Percentiles rank a stretch among this genome's conserved stretches.
phyloP scores from a whole-genome alignment of 2,329 filamentous ascomycete species.

The Colletotrichum brevisporum region DNA sequence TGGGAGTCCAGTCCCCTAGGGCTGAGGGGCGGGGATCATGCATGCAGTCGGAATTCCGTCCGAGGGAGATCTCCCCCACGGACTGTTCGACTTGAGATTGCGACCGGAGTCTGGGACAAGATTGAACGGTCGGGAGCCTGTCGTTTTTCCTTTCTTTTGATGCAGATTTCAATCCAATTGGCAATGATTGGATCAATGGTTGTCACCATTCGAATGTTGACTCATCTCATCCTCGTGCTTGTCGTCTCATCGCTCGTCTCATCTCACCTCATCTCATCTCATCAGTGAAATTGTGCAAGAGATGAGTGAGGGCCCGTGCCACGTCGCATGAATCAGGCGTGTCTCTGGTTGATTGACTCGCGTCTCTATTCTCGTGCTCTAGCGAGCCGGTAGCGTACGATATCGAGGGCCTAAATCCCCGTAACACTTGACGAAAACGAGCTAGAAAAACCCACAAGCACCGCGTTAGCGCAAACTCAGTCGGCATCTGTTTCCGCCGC shows the following conservation, averaged over 20 bases:
- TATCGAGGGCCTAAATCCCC: neutral
- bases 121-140: neutral
- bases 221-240: no score
- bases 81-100: neutral
- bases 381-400: neutral
- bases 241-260: no score
- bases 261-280: no score
- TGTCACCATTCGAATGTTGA: no score
- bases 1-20: neutral
- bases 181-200: no score
- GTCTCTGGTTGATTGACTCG: constrained; percentile 24
- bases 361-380: constrained; percentile 12
- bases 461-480: constrained; percentile 27
- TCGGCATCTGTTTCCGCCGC: no score
- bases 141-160: neutral
- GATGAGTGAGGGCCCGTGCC: constrained; percentile 31
- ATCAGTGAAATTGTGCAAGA: neutral
- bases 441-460: constrained; percentile 7
- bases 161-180: no score
- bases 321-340: constrained; percentile 26
- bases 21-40: neutral
- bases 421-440: constrained; percentile 9
- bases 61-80: neutral
- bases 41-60: neutral
- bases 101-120: neutral